Conservation (phyloP, 768 basidiomycete genomes). For the Leccinum boreale region DNA sequence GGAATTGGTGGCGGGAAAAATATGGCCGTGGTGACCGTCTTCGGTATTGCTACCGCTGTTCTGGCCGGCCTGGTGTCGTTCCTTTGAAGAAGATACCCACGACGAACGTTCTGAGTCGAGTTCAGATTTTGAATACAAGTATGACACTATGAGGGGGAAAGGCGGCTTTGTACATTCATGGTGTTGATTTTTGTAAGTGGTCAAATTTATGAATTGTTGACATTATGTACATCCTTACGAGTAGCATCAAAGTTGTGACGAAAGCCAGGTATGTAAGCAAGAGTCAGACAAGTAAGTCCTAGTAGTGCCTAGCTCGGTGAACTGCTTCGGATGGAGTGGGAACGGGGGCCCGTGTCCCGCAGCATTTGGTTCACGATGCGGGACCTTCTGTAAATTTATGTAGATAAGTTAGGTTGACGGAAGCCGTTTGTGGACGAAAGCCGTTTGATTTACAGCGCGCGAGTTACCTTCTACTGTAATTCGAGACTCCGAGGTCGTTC, state of each 20-base stretch:
- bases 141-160: not conserved
- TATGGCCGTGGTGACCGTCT: not conserved
- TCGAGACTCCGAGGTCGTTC: not conserved
- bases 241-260: not conserved
- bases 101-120: not conserved
- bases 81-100: conserved; percentile 8
- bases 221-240: not conserved
- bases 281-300: too few relatives aligned
- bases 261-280: not conserved
- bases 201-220: not conserved
- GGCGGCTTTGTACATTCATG: not conserved
- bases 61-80: conserved; percentile 9
- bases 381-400: not conserved
- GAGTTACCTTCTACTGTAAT: not conserved
- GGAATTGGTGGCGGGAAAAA: conserved; percentile 18
- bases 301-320: not conserved
- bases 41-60: conserved; percentile 6
- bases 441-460: not conserved
- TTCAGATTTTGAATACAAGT: not conserved
- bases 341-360: not conserved
- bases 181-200: not conserved
- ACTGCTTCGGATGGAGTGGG: not conserved
- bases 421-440: not conserved
- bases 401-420: not conserved
- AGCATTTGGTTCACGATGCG: not conserved